A percentile compares a stretch with the other conserved stretches of the same genome.
These are phyloP conservation scores for Malbranchea zuffiana DNA, from an alignment of 2,329 filamentous ascomycete genomes.

Conservation along the genomic window DNA sequence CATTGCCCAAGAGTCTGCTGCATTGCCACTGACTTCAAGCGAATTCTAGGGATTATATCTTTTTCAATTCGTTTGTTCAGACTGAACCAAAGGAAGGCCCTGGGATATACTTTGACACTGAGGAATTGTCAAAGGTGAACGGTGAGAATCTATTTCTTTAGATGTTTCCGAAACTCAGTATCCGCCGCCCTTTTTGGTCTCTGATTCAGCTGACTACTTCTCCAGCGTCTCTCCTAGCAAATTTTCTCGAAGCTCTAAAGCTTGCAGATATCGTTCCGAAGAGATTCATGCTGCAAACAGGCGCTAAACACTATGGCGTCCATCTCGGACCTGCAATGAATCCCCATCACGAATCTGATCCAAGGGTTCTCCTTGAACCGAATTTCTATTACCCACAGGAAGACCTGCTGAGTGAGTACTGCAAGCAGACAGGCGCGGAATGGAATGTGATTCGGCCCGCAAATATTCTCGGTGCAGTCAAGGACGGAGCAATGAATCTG, in stretches of 20 bases:
- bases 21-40: no score
- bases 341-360: constrained; percentile 21
- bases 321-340: constrained; percentile 18
- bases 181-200: no score
- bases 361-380: constrained; percentile 16
- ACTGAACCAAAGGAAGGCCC: constrained; percentile 36
- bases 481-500: constrained; percentile 20
- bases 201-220: no score
- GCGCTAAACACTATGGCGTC: constrained; percentile 20
- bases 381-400: constrained; percentile 25
- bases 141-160: constrained; percentile 13
- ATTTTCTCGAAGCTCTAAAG: constrained; percentile 39
- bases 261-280: constrained; percentile 35
- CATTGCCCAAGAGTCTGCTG: background rate
- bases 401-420: constrained; percentile 18
- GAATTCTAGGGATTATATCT: constrained; percentile 34
- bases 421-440: constrained; percentile 14
- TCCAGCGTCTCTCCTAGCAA: constrained; percentile 31
- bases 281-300: constrained; percentile 38
- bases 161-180: no score
- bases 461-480: constrained; percentile 20
- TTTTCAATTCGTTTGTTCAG: constrained; percentile 48
- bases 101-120: constrained; percentile 40
- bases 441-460: constrained; percentile 21
- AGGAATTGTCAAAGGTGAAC: constrained; percentile 42